Evolutionary conservation across 2,329 filamentous ascomycete species (phyloP).

Genomic region (Hymenoscyphus salicellus): DNA sequence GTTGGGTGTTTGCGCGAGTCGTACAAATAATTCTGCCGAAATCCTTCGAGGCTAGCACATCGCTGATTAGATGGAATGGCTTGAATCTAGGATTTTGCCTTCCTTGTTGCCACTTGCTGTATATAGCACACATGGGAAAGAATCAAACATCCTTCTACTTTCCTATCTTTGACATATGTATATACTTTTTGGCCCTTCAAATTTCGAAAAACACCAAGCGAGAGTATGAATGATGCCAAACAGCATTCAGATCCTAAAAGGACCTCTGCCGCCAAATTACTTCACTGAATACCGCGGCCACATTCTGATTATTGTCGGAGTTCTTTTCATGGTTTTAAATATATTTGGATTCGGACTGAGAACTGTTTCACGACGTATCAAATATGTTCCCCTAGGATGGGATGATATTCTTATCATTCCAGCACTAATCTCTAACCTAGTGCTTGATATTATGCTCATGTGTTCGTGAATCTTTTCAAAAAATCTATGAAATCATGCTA

Average conservation of each 20-base stretch:
- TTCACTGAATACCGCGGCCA: slow-evolving; percentile 3
- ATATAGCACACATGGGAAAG: no score
- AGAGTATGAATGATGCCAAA: not conserved
- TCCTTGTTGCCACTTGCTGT: no score
- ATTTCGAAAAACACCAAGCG: no score
- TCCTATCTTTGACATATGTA: no score
- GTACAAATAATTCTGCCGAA: no score
- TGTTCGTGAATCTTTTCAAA: not conserved
- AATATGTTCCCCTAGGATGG: slow-evolving; percentile 6
- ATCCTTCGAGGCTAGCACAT: no score
- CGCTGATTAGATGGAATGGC: no score
- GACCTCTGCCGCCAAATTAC: slow-evolving; percentile 6
- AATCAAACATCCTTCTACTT: no score
- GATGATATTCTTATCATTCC: slow-evolving; percentile 9
- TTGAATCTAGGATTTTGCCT: no score
- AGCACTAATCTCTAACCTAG: slow-evolving; percentile 8
- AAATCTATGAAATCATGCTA: not conserved
- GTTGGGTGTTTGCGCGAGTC: no score
- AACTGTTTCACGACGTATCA: slow-evolving; percentile 4
- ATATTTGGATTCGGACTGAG: not conserved
- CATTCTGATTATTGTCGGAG: slow-evolving; percentile 5
- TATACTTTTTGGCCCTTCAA: no score
- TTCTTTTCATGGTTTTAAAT: slow-evolving; percentile 1
- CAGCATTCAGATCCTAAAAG: slow-evolving; percentile 2
- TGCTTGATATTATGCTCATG: not conserved